Base-by-base conservation (phyloP, 345 rosid species). In the Camelina laxa region DNA sequence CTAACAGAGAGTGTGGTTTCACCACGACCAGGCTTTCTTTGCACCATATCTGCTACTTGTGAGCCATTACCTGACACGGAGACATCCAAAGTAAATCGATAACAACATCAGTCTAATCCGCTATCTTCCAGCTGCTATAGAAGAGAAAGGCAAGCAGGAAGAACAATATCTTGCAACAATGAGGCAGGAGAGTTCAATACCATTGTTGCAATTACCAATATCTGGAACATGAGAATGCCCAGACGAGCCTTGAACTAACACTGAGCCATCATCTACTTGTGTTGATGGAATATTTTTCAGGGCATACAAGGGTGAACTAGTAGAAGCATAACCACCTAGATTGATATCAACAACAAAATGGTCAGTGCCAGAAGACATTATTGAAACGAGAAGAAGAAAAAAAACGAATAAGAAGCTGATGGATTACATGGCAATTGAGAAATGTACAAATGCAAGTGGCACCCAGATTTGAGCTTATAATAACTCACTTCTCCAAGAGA, bases 11-110 rank as follows among this genome's bases (percentile, higher is more conserved):
- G 84, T 48, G 98, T 94, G 2, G 86, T 79, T 79, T 90, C 91
- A 72, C 97, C 98, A 31, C 97, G 97, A 56, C 98, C 97, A 73
- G 98, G 97, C 83, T 94, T 94, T 79, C 96, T 84, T 69, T 90
- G 96, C 65, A 91, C 97, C 77, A 65, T 76, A 75, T 87, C 88
- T 59, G 76, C 62, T 13, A 64, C 67, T 70, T 68, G 76, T 41
- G 75, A 64, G 69, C 53, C 61, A 69, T 78, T 51, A 56, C 73
- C 90, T 81, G 88, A 66, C 78, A 76, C 51, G 42, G 69, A 79
- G 49, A 77, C 64, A 8, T 55, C 15, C 24, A 14, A 42, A 59
- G 38, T 31, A 6, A 60, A 44, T 0, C n/a, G 56, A 47, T 30
- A 62, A 22, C 41, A 66, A 65, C 65, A 45, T 33, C 42, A 50